These are phyloP conservation scores for Collybiopsis confluens DNA, from an alignment of 768 basidiomycete species.

Conservation along the genomic window DNA sequence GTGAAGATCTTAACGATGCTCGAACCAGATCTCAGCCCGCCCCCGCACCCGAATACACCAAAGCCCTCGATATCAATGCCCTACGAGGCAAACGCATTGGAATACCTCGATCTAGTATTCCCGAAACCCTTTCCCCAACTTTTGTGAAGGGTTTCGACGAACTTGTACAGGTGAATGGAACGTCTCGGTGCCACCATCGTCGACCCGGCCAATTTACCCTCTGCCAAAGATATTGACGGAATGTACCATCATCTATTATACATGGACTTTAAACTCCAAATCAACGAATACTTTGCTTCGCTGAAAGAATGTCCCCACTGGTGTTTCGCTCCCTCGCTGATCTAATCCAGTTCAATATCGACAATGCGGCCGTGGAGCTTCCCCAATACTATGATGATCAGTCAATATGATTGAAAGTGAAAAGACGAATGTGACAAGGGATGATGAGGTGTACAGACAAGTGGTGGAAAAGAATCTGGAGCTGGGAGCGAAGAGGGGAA, in stretches of 20 bases:
- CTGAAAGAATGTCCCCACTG: constrained; percentile 34
- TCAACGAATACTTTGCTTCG: constrained; percentile 36
- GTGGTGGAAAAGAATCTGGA: constrained; percentile 32
- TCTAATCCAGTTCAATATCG: constrained; percentile 38
- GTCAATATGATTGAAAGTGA: no score
- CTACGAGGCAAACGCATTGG: constrained; percentile 51
- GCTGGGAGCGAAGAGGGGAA: constrained; percentile 42
- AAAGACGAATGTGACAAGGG: constrained; percentile 19
- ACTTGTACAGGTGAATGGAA: constrained; percentile 31
- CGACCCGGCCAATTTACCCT: constrained; percentile 41
- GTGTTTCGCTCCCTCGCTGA: constrained; percentile 37
- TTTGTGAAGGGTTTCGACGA: constrained; percentile 32
- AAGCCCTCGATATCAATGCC: constrained; percentile 44
- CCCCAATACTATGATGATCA: background rate
- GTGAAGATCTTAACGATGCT: constrained; percentile 50
- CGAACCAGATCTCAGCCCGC: constrained; percentile 50
- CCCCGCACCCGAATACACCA: constrained; percentile 49
- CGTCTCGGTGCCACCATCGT: constrained; percentile 39
- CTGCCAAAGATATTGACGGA: constrained; percentile 25
- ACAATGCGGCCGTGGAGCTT: constrained; percentile 34
- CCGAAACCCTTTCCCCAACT: constrained; percentile 16
- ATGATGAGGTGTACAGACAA: constrained; percentile 29
- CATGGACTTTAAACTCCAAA: constrained; percentile 38
- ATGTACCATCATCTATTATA: constrained; percentile 26
- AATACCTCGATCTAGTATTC: constrained; percentile 41